These are phyloP conservation scores for Cucumis cinereus DNA, from an alignment of 306 rosid species.

Conservation along the genomic window DNA sequence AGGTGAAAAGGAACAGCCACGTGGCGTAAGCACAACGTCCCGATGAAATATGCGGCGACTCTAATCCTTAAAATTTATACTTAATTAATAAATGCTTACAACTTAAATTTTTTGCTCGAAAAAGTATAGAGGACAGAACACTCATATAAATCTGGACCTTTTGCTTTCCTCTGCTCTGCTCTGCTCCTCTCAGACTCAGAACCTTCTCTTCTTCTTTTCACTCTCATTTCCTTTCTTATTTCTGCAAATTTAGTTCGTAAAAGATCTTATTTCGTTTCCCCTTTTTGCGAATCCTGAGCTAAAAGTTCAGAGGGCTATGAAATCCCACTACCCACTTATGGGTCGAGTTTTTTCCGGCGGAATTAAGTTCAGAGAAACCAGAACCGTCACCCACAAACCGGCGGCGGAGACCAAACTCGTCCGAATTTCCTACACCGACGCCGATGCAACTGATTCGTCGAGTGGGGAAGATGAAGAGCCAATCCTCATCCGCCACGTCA, in stretches of 20 bases:
- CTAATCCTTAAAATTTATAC: background rate
- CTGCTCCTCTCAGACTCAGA: background rate
- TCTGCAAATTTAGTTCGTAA: background rate
- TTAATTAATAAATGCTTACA: background rate
- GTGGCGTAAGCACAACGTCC: background rate
- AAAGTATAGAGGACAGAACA: background rate
- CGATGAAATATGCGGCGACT: conserved; percentile 5
- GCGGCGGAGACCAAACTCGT: conserved; percentile 11
- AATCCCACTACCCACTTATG: background rate
- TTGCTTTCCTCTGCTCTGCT: background rate
- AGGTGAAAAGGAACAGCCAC: background rate
- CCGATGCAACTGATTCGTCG: conserved; percentile 43
- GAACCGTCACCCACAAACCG: conserved; percentile 16
- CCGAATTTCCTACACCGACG: conserved; percentile 33
- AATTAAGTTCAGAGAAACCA: conserved; percentile 13
- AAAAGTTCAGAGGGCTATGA: background rate
- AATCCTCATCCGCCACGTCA: conserved; percentile 7
- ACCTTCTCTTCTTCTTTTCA: background rate
- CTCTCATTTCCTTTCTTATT: background rate
- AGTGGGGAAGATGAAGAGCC: conserved; percentile 29
- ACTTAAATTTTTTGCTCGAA: too few species aligned
- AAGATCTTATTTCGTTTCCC: background rate
- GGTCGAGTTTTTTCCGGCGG: background rate
- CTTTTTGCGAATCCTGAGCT: background rate
- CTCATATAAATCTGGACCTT: conserved; percentile 20